A percentile compares a stretch with the other conserved stretches of the same genome.
Evolutionary conservation across 176 grass and related monocot species (phyloP).

Genomic region (Aegilops longissima): DNA sequence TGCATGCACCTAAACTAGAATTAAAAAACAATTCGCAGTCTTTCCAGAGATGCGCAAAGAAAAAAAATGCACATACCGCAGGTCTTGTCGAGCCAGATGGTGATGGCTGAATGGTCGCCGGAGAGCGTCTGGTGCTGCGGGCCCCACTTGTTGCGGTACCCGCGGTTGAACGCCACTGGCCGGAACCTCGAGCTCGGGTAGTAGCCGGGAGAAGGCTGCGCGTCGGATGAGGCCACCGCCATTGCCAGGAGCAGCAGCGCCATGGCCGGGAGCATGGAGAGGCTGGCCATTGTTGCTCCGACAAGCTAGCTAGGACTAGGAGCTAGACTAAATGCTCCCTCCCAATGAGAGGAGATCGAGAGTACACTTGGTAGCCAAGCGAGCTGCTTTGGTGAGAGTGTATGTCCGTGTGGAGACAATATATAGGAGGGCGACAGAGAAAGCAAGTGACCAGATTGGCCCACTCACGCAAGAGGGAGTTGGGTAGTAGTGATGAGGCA

Average conservation of each 20-base stretch:
- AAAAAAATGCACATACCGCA: conserved; percentile 23
- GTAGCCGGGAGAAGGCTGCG: conserved; percentile 72
- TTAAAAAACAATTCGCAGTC: not conserved
- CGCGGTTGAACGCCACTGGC: conserved; percentile 37
- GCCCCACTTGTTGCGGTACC: conserved; percentile 73
- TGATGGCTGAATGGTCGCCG: conserved; percentile 56
- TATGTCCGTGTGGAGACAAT: not conserved
- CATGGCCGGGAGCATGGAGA: not conserved
- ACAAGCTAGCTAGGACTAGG: not conserved
- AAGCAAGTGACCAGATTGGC: not conserved
- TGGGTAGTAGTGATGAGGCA: not conserved
- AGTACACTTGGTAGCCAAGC: not conserved
- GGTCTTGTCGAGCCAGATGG: conserved; percentile 61
- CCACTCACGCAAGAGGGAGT: not conserved
- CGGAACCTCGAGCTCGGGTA: conserved; percentile 49
- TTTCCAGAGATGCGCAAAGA: too few species aligned
- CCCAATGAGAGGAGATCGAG: not conserved
- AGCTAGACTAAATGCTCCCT: not conserved
- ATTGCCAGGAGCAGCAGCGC: conserved; percentile 19
- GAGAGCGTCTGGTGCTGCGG: conserved; percentile 69
- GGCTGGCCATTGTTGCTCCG: conserved; percentile 6
- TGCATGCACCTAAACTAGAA: not conserved
- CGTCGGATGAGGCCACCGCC: conserved; percentile 13
- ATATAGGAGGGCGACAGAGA: conserved; percentile 4
- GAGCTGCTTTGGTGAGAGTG: not conserved